A percentile compares a stretch with the other conserved stretches of the same genome.
These are phyloP conservation scores for Nicotiana benthamiana DNA, from an alignment of 257 asterid species.

Conservation along the genomic window DNA sequence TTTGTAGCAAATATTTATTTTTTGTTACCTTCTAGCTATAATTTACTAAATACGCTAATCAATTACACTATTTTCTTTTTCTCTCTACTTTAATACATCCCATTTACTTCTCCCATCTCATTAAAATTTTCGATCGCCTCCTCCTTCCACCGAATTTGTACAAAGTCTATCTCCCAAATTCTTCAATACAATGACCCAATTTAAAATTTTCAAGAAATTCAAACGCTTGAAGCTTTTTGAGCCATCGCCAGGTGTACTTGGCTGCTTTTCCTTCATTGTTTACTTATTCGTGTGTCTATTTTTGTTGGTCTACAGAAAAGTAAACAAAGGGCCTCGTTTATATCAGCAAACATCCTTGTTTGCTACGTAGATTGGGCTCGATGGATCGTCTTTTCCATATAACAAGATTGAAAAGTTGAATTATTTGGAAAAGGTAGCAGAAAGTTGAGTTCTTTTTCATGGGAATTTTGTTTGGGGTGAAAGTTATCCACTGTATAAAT, in stretches of 20 bases:
- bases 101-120: too few relatives aligned
- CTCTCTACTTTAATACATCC: too few relatives aligned
- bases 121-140: too few relatives aligned
- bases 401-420: slow-evolving; percentile 13
- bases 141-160: too few relatives aligned
- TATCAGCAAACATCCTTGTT: slow-evolving; percentile 24
- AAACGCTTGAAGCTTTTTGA: slow-evolving; percentile 48
- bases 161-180: background rate
- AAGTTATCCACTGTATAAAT: slow-evolving; percentile 58
- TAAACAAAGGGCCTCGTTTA: slow-evolving; percentile 14
- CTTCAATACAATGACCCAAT: slow-evolving; percentile 25
- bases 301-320: slow-evolving; percentile 48
- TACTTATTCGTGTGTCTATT: slow-evolving; percentile 17
- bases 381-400: slow-evolving; percentile 9
- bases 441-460: slow-evolving; percentile 47
- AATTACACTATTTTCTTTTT: too few relatives aligned
- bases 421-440: slow-evolving; percentile 45
- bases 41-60: too few relatives aligned
- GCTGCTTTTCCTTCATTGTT: too few relatives aligned
- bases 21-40: too few relatives aligned
- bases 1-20: too few relatives aligned
- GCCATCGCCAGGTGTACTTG: background rate
- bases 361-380: slow-evolving; percentile 28
- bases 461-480: slow-evolving; percentile 89
- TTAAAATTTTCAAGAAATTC: slow-evolving; percentile 49